Evolutionary conservation across 169 alveolate species (phyloP).

Genomic region (Plasmodium inui): DNA sequence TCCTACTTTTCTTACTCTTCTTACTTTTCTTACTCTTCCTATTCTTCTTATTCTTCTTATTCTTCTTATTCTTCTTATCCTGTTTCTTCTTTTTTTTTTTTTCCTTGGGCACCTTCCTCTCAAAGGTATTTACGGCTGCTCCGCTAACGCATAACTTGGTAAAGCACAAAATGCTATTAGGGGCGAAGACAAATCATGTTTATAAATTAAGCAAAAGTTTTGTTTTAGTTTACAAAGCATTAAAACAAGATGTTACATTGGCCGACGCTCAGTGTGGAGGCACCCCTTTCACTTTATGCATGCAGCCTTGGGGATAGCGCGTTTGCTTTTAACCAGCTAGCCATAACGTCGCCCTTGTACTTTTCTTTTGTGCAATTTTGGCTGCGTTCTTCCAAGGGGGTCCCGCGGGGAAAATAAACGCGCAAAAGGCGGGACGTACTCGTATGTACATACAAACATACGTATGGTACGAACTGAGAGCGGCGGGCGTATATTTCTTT

Average conservation of each 20-base stretch:
- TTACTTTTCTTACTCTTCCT: not conserved
- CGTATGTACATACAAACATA: not conserved
- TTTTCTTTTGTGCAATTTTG: not conserved
- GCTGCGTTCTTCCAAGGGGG: not conserved
- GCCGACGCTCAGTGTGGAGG: not conserved
- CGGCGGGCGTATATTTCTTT: not conserved
- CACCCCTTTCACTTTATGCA: not conserved
- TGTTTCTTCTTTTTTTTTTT: not conserved
- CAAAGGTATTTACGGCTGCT: not conserved
- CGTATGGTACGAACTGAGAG: not conserved
- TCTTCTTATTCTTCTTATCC: not conserved
- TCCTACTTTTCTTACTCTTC: not conserved
- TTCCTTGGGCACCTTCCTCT: not conserved
- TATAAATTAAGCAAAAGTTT: not conserved
- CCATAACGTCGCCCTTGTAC: not conserved
- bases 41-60: not conserved
- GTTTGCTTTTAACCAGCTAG: not conserved
- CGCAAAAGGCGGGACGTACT: not conserved
- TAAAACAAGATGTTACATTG: not conserved
- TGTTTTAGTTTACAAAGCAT: not conserved
- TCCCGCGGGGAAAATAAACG: not conserved
- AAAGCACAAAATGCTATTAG: slow-evolving; percentile 5
- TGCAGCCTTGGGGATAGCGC: not conserved
- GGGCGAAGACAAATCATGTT: slow-evolving; percentile 9
- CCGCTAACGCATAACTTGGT: not conserved